These are phyloP conservation scores for Brassica nigra DNA, from an alignment of 345 rosid species.

Conservation along the genomic window DNA sequence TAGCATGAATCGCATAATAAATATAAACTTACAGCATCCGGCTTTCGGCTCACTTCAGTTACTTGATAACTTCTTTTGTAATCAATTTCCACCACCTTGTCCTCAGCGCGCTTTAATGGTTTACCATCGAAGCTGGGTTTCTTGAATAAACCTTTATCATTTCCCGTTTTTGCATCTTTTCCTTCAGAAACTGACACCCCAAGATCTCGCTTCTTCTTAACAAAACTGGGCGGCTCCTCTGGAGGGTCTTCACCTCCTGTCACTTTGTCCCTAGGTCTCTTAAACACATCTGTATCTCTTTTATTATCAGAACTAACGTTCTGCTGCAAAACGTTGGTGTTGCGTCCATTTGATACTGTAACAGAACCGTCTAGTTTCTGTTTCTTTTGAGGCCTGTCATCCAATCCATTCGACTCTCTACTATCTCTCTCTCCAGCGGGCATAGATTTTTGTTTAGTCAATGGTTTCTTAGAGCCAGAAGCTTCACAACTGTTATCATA, in stretches of 20 bases:
- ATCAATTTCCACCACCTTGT: slow-evolving; percentile 40
- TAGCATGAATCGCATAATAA: background rate
- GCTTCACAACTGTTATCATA: slow-evolving; percentile 18
- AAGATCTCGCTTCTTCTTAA: slow-evolving; percentile 29
- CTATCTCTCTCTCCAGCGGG: slow-evolving; percentile 33
- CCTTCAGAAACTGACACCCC: slow-evolving; percentile 29
- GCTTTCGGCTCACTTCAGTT: slow-evolving; percentile 49
- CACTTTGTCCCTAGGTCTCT: slow-evolving; percentile 34
- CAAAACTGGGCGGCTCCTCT: slow-evolving; percentile 20
- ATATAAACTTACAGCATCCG: slow-evolving; percentile 64
- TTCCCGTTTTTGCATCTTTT: slow-evolving; percentile 31
- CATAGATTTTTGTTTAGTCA: slow-evolving; percentile 36
- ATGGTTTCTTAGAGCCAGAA: slow-evolving; percentile 24
- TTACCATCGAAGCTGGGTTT: slow-evolving; percentile 45
- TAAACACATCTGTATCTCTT: slow-evolving; percentile 4
- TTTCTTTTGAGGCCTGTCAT: slow-evolving; percentile 54
- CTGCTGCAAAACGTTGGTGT: slow-evolving; percentile 36
- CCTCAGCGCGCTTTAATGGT: slow-evolving; percentile 33
- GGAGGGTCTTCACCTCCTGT: slow-evolving; percentile 11
- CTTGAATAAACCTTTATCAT: slow-evolving; percentile 37
- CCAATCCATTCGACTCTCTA: slow-evolving; percentile 41
- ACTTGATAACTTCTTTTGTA: slow-evolving; percentile 37
- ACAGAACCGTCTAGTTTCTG: slow-evolving; percentile 47
- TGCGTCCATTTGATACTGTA: slow-evolving; percentile 34
- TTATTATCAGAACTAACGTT: slow-evolving; percentile 25